Conservation (phyloP, 208 protist genomes). For the Crithidia bombi region DNA sequence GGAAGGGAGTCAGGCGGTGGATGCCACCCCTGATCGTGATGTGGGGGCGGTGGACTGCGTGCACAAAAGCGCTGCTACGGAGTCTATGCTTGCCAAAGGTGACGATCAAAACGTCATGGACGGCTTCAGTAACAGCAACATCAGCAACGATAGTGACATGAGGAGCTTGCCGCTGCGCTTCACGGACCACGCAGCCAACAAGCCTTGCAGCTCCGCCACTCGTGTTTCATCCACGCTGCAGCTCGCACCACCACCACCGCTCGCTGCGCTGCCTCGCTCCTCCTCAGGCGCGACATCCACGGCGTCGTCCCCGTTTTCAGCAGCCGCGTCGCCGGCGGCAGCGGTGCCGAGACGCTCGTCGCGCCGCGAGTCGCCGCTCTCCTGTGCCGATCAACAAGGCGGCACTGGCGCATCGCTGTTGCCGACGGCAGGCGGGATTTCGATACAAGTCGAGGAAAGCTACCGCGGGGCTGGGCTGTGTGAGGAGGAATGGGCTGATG, state of each 20-base stretch:
- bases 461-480: too few relatives aligned
- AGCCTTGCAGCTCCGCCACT: neutral
- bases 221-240: constrained; percentile 4
- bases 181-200: too few relatives aligned
- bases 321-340: neutral
- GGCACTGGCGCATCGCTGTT: neutral
- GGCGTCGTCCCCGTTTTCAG: neutral
- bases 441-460: too few relatives aligned
- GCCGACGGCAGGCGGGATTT: too few relatives aligned
- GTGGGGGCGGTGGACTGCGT: too few relatives aligned
- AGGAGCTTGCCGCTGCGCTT: too few relatives aligned
- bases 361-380: neutral
- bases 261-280: constrained; percentile 3
- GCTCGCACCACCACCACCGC: constrained; percentile 17
- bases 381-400: neutral
- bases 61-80: too few relatives aligned
- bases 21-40: too few relatives aligned
- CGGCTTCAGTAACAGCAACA: too few relatives aligned
- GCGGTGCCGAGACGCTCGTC: neutral
- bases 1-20: too few relatives aligned
- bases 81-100: too few relatives aligned
- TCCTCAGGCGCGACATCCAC: neutral
- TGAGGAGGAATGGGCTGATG: neutral
- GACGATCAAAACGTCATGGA: too few relatives aligned
- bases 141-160: neutral